Evolutionary conservation across 768 basidiomycete species (phyloP).

Genomic region (Podaxis carcinomalis): DNA sequence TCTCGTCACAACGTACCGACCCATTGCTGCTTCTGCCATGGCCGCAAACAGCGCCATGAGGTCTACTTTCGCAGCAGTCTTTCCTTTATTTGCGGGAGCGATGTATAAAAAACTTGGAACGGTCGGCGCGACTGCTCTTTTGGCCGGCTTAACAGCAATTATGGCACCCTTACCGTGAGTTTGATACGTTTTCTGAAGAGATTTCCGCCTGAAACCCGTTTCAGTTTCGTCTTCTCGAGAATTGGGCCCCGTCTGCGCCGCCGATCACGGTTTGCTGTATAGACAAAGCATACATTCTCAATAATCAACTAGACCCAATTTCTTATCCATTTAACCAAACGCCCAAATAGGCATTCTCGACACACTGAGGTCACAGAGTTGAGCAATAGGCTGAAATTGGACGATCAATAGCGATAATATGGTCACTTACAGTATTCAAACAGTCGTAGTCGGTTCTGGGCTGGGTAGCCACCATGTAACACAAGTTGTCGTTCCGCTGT

Average conservation of each 20-base stretch:
- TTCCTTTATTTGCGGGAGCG: slow-evolving; percentile 63
- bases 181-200: background rate
- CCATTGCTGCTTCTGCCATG: slow-evolving; percentile 65
- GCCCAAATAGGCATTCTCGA: background rate
- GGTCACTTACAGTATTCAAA: background rate
- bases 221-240: slow-evolving; percentile 20
- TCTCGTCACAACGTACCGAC: slow-evolving; percentile 63
- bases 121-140: slow-evolving; percentile 67
- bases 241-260: slow-evolving; percentile 21
- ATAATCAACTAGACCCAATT: background rate
- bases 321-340: background rate
- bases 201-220: background rate
- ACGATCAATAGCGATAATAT: background rate
- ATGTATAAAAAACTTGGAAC: slow-evolving; percentile 66
- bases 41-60: slow-evolving; percentile 63
- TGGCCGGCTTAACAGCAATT: slow-evolving; percentile 58
- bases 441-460: background rate
- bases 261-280: slow-evolving; percentile 19
- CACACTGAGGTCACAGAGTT: background rate
- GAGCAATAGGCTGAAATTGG: background rate
- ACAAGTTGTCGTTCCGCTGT: background rate
- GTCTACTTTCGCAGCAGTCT: slow-evolving; percentile 56
- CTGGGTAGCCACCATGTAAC: background rate
- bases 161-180: slow-evolving; percentile 62
- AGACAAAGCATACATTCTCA: background rate